Percentiles rank a stretch among this genome's conserved stretches.
These are phyloP conservation scores for Pogostemon cablin DNA, from an alignment of 257 asterid genomes.

Conservation along the genomic window DNA sequence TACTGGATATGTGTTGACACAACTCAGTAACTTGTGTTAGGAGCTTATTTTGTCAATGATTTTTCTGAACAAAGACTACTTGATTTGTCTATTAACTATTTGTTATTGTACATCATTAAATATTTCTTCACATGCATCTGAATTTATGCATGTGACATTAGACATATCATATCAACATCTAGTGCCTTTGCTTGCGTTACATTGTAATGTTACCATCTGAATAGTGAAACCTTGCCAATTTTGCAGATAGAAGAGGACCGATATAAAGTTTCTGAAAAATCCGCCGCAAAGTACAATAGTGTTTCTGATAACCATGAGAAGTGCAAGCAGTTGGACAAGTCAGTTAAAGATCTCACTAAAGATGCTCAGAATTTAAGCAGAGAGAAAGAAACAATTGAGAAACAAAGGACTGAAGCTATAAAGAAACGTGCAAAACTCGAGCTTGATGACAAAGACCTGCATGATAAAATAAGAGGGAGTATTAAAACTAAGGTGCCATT, in stretches of 20 bases:
- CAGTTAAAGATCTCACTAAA: constrained; percentile 71
- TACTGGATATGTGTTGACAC: constrained; percentile 7
- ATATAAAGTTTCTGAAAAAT: constrained; percentile 63
- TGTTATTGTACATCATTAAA: constrained; percentile 24
- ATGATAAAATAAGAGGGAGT: constrained; percentile 74
- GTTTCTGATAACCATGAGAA: constrained; percentile 84
- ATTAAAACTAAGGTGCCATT: constrained; percentile 74
- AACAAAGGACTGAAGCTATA: constrained; percentile 81
- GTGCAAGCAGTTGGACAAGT: constrained; percentile 80
- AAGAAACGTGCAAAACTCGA: constrained; percentile 89
- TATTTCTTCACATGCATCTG: constrained; percentile 18
- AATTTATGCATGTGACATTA: not conserved
- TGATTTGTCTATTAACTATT: constrained; percentile 4
- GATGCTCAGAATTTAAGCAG: constrained; percentile 78
- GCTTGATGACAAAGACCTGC: constrained; percentile 86
- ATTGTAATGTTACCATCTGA: constrained; percentile 26
- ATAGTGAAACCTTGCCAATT: constrained; percentile 7
- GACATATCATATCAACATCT: constrained; percentile 4
- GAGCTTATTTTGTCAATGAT: constrained; percentile 12
- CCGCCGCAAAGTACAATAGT: constrained; percentile 64
- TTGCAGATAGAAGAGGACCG: constrained; percentile 90
- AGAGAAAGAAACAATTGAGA: constrained; percentile 87
- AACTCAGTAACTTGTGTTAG: not conserved
- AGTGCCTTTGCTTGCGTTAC: constrained; percentile 22
- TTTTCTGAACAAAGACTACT: constrained; percentile 4